Conservation (phyloP, 768 basidiomycete species). For the Lyophyllum atratum region DNA sequence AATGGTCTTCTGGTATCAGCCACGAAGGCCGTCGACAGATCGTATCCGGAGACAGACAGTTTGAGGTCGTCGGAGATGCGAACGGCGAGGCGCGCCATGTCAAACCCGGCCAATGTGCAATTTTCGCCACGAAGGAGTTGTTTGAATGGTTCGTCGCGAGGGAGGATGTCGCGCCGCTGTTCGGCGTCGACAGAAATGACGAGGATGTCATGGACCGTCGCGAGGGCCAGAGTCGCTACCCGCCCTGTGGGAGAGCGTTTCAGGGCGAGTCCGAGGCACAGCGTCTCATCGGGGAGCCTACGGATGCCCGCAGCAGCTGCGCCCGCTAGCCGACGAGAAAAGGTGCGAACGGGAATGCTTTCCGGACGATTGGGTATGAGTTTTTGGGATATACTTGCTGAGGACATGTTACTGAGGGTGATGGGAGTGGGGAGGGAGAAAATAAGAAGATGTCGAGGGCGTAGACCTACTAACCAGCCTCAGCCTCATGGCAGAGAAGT, state of each 20-base stretch:
- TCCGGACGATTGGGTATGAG: conserved; percentile 1
- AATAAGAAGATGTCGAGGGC: background rate
- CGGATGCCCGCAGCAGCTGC: conserved; percentile 1
- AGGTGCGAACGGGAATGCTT: conserved; percentile 6
- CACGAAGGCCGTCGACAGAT: conserved; percentile 33
- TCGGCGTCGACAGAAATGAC: conserved; percentile 3
- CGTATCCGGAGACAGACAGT: conserved; percentile 33
- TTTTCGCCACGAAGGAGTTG: conserved; percentile 18
- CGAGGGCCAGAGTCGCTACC: conserved; percentile 12
- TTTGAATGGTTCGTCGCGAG: conserved; percentile 13
- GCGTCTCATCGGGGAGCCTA: background rate
- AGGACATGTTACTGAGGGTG: background rate
- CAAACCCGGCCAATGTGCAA: conserved; percentile 34
- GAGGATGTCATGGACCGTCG: conserved; percentile 11
- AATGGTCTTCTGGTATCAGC: conserved; percentile 20
- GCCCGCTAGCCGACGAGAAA: conserved; percentile 14
- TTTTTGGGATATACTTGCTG: conserved; percentile 9
- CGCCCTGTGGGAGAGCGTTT: conserved; percentile 4
- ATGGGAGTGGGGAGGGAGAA: background rate
- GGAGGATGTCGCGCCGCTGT: background rate
- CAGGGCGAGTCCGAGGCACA: conserved; percentile 10
- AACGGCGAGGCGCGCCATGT: conserved; percentile 35
- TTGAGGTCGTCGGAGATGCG: conserved; percentile 28
- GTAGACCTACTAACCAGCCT: background rate
- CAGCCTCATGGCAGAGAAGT: background rate